phyloP scores from a whole-genome alignment of 2,329 filamentous ascomycete genomes.

The Xylariaceae sp. region DNA sequence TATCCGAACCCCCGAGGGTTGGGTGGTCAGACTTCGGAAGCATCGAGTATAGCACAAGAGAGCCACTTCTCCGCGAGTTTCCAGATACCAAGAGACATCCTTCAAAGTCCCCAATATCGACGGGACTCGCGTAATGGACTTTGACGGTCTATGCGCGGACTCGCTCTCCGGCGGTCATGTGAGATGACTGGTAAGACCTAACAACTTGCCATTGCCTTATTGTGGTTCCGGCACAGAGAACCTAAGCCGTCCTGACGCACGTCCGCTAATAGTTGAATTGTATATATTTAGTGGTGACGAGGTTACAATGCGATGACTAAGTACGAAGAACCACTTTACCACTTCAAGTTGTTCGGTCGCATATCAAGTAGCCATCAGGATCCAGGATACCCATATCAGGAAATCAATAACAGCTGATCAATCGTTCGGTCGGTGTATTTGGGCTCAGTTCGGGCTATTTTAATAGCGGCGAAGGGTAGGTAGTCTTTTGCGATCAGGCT shows the following conservation, averaged over 20 bases:
- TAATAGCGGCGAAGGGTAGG: constrained; percentile 8
- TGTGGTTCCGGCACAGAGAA: background rate
- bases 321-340: background rate
- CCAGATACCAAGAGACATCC: background rate
- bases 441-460: background rate
- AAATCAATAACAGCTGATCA: constrained; percentile 1
- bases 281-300: background rate
- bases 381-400: background rate
- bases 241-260: constrained; percentile 2
- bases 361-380: background rate
- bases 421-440: background rate
- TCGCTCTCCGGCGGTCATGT: background rate
- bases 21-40: constrained; percentile 21
- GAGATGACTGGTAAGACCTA: constrained; percentile 16
- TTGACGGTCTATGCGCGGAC: background rate
- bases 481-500: constrained; percentile 23
- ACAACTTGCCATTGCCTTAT: constrained; percentile 5
- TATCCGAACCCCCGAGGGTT: constrained; percentile 12
- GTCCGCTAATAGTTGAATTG: constrained; percentile 14
- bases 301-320: constrained; percentile 15
- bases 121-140: background rate
- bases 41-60: background rate
- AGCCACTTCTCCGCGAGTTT: background rate
- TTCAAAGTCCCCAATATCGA: background rate
- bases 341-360: background rate